Conservation (phyloP, 1,284 basidiomycete species). For the Leccinum subrobustum region DNA sequence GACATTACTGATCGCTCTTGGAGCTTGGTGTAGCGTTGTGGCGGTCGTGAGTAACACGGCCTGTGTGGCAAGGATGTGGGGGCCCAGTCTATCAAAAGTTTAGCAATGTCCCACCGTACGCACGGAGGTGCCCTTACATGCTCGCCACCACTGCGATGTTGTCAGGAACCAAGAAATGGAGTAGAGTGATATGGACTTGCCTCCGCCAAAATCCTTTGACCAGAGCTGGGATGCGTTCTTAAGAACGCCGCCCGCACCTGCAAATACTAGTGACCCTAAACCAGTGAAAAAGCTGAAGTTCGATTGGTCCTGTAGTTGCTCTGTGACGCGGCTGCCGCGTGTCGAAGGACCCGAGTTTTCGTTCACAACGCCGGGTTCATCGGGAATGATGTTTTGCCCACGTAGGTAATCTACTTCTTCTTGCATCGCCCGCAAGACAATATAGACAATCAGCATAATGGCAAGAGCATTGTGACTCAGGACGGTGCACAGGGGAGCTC, state of each 20-base stretch:
- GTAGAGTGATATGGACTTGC: slow-evolving; percentile 9
- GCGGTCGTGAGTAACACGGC: slow-evolving; percentile 26
- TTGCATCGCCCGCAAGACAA: slow-evolving; percentile 19
- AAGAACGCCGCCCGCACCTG: slow-evolving; percentile 21
- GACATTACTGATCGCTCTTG: slow-evolving; percentile 18
- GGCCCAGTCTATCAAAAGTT: slow-evolving; percentile 21
- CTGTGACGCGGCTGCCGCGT: neutral
- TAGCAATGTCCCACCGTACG: slow-evolving; percentile 1
- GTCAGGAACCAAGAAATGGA: slow-evolving; percentile 9
- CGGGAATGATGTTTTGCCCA: slow-evolving; percentile 10
- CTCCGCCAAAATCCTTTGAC: slow-evolving; percentile 32
- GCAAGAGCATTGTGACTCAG: slow-evolving; percentile 29
- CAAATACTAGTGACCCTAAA: slow-evolving; percentile 16
- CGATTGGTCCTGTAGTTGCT: neutral
- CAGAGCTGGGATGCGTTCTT: slow-evolving; percentile 31
- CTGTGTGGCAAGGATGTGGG: slow-evolving; percentile 30
- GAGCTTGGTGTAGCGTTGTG: slow-evolving; percentile 26
- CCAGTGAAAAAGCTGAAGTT: slow-evolving; percentile 15
- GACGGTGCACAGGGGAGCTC: slow-evolving; percentile 29
- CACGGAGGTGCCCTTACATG: slow-evolving; percentile 18
- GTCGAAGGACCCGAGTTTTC: neutral
- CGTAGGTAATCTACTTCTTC: slow-evolving; percentile 22
- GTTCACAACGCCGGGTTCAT: slow-evolving; percentile 9
- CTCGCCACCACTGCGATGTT: slow-evolving; percentile 21
- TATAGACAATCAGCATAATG: slow-evolving; percentile 22